Conservation (phyloP, 495 filamentous ascomycete genomes). For the Sordaria brevicollis region DNA sequence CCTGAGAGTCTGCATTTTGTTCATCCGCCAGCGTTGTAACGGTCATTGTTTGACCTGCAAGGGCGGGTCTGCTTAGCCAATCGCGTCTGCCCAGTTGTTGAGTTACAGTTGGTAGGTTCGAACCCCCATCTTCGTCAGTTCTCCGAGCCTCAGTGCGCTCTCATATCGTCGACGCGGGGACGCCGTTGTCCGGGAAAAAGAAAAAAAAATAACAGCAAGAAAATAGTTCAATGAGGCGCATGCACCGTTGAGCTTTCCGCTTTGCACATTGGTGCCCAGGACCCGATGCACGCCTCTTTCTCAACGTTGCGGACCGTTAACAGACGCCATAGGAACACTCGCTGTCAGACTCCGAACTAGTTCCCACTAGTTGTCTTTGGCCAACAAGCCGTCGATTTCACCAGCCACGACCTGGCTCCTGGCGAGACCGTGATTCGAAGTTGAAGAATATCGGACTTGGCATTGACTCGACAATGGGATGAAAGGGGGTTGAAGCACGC, state of each 20-base stretch:
- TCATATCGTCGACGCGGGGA: background rate
- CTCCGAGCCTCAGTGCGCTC: background rate
- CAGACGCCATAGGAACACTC: background rate
- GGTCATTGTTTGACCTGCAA: slow-evolving; percentile 15
- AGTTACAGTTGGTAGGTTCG: slow-evolving; percentile 7
- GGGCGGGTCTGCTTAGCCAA: slow-evolving; percentile 12
- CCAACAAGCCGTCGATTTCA: background rate
- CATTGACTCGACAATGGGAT: background rate
- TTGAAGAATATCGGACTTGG: background rate
- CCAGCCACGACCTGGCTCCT: background rate
- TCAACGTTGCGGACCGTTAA: background rate
- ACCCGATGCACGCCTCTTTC: background rate
- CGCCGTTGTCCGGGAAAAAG: background rate
- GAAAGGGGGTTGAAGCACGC: background rate
- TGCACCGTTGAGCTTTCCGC: background rate
- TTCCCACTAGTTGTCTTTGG: background rate
- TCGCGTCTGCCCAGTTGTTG: slow-evolving; percentile 5
- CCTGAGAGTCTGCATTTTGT: background rate
- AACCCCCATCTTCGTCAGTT: background rate
- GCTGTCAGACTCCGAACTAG: background rate
- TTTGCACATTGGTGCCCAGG: background rate
- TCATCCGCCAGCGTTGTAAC: slow-evolving; percentile 15
- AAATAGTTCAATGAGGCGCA: background rate
- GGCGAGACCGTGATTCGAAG: background rate
- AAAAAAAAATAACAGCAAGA: background rate